Percentiles rank a stretch among this genome's conserved stretches.
Conservation (phyloP, 164 flowering plant genomes). For the Malania oleifera region DNA sequence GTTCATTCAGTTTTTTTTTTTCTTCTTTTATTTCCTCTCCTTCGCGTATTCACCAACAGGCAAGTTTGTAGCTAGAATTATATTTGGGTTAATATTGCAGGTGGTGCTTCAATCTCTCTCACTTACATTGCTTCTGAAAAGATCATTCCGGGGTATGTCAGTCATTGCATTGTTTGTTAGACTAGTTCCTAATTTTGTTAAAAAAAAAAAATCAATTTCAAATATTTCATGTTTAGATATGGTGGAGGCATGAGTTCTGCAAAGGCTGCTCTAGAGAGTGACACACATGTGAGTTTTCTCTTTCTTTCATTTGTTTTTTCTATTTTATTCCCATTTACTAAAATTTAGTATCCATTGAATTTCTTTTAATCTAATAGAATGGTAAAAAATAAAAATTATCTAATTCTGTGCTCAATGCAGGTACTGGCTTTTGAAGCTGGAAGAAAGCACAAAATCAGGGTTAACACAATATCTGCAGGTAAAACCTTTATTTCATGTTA, state of each 20-base stretch:
- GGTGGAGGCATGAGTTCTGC: conserved; percentile 99
- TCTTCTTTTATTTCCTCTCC: background rate
- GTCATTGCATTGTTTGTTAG: background rate
- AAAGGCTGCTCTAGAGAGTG: conserved; percentile 97
- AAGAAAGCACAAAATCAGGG: conserved; percentile 71
- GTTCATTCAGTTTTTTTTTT: too few relatives aligned
- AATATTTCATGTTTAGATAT: conserved; percentile 39
- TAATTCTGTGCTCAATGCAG: conserved; percentile 27
- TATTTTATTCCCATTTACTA: too few relatives aligned
- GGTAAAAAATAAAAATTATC: too few relatives aligned
- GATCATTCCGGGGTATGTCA: conserved; percentile 89
- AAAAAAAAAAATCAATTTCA: background rate
- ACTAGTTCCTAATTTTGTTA: background rate
- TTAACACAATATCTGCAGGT: conserved; percentile 97
- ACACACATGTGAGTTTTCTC: conserved; percentile 55
- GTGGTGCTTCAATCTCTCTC: conserved; percentile 90
- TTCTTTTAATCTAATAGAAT: too few relatives aligned
- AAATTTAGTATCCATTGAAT: too few relatives aligned
- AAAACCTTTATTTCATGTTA: conserved; percentile 4
- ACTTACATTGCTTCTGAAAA: conserved; percentile 96
- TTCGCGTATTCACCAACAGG: too few relatives aligned
- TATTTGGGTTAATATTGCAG: too few relatives aligned
- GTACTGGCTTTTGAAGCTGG: conserved; percentile 99
- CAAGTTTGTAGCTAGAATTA: too few relatives aligned
- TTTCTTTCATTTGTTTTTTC: background rate